These are phyloP conservation scores for Ogataea polymorpha DNA, from an alignment of 805 yeast genomes.

Conservation along the genomic window DNA sequence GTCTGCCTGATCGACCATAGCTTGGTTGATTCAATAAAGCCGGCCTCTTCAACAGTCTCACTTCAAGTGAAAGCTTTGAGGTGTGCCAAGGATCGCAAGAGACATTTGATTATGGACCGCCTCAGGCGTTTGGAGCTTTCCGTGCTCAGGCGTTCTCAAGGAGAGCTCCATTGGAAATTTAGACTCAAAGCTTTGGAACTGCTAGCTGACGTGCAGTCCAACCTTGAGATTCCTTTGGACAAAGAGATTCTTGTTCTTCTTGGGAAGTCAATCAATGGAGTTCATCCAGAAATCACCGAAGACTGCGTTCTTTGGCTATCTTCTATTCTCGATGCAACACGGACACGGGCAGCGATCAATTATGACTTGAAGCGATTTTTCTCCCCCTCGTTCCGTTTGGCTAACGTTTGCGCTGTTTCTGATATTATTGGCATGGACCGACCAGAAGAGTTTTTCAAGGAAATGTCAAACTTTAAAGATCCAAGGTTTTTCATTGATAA, in stretches of 20 bases:
- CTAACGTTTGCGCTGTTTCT: slow-evolving; percentile 15
- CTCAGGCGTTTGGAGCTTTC: slow-evolving; percentile 42
- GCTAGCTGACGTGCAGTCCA: slow-evolving; percentile 50
- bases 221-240: slow-evolving; percentile 45
- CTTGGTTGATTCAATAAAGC: slow-evolving; percentile 47
- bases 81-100: slow-evolving; percentile 60
- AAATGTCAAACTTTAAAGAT: slow-evolving; percentile 44
- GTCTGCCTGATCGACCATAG: slow-evolving; percentile 51
- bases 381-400: slow-evolving; percentile 29
- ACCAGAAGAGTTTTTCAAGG: slow-evolving; percentile 42
- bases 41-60: slow-evolving; percentile 55
- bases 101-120: slow-evolving; percentile 39
- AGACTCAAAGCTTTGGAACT: slow-evolving; percentile 47
- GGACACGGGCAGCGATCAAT: slow-evolving; percentile 22
- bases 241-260: slow-evolving; percentile 41
- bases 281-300: slow-evolving; percentile 66
- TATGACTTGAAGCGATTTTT: slow-evolving; percentile 44
- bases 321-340: slow-evolving; percentile 38
- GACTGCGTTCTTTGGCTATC: slow-evolving; percentile 59
- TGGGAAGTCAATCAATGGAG: slow-evolving; percentile 46
- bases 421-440: slow-evolving; percentile 18
- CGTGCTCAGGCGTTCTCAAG: slow-evolving; percentile 27
- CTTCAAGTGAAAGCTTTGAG: slow-evolving; percentile 57
- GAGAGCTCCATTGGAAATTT: slow-evolving; percentile 53
- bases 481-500: slow-evolving; percentile 59